Conservation (phyloP, 1,139 yeast species). For the Pichia kudriavzevii region DNA sequence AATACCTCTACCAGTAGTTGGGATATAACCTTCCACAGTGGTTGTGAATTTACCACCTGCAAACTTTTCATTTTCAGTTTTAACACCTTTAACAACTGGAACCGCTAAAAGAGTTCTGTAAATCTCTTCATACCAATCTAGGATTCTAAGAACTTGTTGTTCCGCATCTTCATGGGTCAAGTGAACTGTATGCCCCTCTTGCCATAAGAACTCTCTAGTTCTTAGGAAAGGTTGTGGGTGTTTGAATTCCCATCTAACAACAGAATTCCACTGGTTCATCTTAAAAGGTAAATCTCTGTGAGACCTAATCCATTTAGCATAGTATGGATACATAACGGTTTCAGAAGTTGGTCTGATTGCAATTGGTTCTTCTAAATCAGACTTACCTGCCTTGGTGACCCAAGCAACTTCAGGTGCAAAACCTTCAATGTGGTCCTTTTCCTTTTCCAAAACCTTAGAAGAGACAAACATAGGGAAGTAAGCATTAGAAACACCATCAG, state of each 20-base stretch:
- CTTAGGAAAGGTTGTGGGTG: slow-evolving; percentile 99
- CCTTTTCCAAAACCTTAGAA: slow-evolving; percentile 84
- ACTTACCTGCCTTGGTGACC: slow-evolving; percentile 94
- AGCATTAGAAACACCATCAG: slow-evolving; percentile 86
- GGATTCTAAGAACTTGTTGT: slow-evolving; percentile 76
- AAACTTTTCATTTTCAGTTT: slow-evolving; percentile 95
- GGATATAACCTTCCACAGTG: slow-evolving; percentile 93
- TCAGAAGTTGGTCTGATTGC: slow-evolving; percentile 99
- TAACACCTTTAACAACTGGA: slow-evolving; percentile 91
- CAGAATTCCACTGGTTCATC: slow-evolving; percentile 98
- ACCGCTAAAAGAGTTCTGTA: slow-evolving; percentile 93
- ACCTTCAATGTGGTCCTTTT: slow-evolving; percentile 98
- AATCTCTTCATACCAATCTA: slow-evolving; percentile 76
- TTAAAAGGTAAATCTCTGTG: slow-evolving; percentile 95
- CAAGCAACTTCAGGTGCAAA: slow-evolving; percentile 99
- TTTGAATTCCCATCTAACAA: slow-evolving; percentile 99
- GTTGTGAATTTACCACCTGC: slow-evolving; percentile 98
- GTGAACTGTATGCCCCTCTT: slow-evolving; percentile 99
- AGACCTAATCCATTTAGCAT: slow-evolving; percentile 97
- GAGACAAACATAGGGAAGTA: slow-evolving; percentile 99
- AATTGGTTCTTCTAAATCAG: slow-evolving; percentile 94
- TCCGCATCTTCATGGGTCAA: slow-evolving; percentile 74
- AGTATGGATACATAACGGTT: slow-evolving; percentile 99
- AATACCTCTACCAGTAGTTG: slow-evolving; percentile 98
- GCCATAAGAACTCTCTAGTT: slow-evolving; percentile 99